Evolutionary conservation across 495 filamentous ascomycete species (phyloP).

Genomic region (Cudoniella acicularis): DNA sequence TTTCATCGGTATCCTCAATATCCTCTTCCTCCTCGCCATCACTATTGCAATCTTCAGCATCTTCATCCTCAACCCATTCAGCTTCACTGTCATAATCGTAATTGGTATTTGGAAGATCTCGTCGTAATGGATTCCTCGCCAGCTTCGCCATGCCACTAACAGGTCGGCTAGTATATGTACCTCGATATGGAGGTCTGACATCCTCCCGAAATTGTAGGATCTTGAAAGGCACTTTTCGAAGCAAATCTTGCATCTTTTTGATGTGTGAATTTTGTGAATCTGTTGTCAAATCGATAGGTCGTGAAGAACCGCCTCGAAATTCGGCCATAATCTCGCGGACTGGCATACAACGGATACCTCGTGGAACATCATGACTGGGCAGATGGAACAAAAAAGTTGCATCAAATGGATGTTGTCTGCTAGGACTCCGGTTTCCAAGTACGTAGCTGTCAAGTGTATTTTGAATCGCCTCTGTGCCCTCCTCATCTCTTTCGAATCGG

Average conservation of each 20-base stretch:
- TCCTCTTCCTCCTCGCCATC: conserved; percentile 77
- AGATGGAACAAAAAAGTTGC: conserved; percentile 58
- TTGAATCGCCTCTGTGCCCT: conserved; percentile 50
- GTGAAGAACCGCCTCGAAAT: conserved; percentile 28
- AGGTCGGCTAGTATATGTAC: conserved; percentile 67
- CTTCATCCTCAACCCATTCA: conserved; percentile 87
- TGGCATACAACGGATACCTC: conserved; percentile 48
- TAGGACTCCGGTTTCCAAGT: conserved; percentile 30
- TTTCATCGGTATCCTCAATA: conserved; percentile 57
- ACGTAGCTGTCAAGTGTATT: conserved; percentile 43
- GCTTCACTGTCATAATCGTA: conserved; percentile 98
- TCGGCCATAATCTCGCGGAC: conserved; percentile 65
- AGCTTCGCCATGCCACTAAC: conserved; percentile 49
- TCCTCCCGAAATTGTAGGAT: conserved; percentile 80
- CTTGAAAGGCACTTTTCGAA: conserved; percentile 68
- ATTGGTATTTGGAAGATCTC: conserved; percentile 61
- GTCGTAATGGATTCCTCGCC: conserved; percentile 66
- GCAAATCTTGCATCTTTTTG: conserved; percentile 39
- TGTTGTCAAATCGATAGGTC: conserved; percentile 31
- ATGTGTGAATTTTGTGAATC: conserved; percentile 45
- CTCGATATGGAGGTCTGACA: conserved; percentile 85
- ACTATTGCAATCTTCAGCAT: conserved; percentile 66
- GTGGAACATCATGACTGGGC: conserved; percentile 42
- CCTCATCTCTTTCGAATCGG: conserved; percentile 49
- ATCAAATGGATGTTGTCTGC: conserved; percentile 40